Percentiles rank a stretch among this genome's conserved stretches.
These are phyloP conservation scores for Fusarium hainanense DNA, from an alignment of 2,329 filamentous ascomycete species.

Conservation along the genomic window DNA sequence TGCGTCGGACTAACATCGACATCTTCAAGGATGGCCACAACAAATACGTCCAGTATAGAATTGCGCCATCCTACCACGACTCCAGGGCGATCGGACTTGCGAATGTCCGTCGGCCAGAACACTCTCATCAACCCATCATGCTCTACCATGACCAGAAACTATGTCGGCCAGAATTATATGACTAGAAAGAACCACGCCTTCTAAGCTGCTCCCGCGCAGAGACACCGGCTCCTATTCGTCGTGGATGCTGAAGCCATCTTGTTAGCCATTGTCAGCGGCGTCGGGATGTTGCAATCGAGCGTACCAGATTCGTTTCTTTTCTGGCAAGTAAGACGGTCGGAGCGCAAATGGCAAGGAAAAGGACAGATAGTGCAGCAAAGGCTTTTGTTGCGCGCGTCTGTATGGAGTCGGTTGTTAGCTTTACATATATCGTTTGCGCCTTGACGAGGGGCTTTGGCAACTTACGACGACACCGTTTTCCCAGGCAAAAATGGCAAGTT, in stretches of 20 bases:
- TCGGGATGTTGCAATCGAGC: constrained; percentile 42
- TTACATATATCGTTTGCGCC: not conserved
- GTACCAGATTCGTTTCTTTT: constrained; percentile 82
- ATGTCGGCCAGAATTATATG: constrained; percentile 42
- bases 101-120: constrained; percentile 95
- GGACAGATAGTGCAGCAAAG: constrained; percentile 81
- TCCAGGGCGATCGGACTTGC: constrained; percentile 76
- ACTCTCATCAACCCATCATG: constrained; percentile 94
- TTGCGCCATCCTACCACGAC: constrained; percentile 97
- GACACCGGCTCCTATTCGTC: constrained; percentile 80
- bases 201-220: constrained; percentile 96
- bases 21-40: constrained; percentile 88
- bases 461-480: constrained; percentile 96
- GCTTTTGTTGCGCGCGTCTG: constrained; percentile 88
- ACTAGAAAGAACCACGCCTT: constrained; percentile 92
- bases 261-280: constrained; percentile 39
- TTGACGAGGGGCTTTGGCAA: constrained; percentile 34
- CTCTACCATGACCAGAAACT: constrained; percentile 70
- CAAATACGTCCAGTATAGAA: constrained; percentile 88
- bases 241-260: constrained; percentile 74
- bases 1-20: constrained; percentile 75
- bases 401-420: constrained; percentile 8
- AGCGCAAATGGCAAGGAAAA: constrained; percentile 86
- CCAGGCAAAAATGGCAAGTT: constrained; percentile 97
- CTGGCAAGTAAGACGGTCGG: constrained; percentile 86